These are phyloP conservation scores for Carex cristatella DNA, from an alignment of 176 grass and related monocot species.

Conservation along the genomic window DNA sequence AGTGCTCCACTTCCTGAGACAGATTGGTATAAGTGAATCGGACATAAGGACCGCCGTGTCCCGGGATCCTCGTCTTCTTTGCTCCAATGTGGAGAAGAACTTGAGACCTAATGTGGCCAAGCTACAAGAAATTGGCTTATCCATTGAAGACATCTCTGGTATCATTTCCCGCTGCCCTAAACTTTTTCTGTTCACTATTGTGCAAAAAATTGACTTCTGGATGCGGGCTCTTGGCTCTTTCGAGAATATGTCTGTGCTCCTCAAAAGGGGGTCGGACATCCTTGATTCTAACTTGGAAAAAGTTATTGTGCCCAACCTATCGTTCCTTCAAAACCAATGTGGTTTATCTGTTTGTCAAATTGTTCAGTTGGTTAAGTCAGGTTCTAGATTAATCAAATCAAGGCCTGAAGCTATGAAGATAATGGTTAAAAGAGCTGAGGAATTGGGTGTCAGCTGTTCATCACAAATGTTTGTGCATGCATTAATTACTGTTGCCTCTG, in stretches of 20 bases:
- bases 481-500: too few species aligned
- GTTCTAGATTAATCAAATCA: too few species aligned
- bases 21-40: neutral
- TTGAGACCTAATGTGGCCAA: neutral
- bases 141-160: neutral
- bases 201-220: constrained; percentile 14
- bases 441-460: neutral
- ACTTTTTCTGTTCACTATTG: neutral
- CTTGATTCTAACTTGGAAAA: too few species aligned
- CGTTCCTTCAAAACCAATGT: too few species aligned
- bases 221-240: neutral
- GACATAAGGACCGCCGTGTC: neutral
- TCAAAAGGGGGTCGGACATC: neutral
- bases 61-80: neutral
- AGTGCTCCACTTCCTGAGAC: neutral
- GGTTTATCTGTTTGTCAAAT: too few species aligned
- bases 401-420: too few species aligned
- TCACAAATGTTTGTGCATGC: too few species aligned
- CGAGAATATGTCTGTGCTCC: neutral
- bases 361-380: too few species aligned
- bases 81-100: neutral
- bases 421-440: neutral
- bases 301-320: too few species aligned
- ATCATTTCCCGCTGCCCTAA: neutral
- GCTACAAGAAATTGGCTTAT: neutral